A percentile compares a stretch with the other conserved stretches of the same genome.
Evolutionary conservation across 2,329 filamentous ascomycete species (phyloP).

Genomic region (Sclerotinia minor): DNA sequence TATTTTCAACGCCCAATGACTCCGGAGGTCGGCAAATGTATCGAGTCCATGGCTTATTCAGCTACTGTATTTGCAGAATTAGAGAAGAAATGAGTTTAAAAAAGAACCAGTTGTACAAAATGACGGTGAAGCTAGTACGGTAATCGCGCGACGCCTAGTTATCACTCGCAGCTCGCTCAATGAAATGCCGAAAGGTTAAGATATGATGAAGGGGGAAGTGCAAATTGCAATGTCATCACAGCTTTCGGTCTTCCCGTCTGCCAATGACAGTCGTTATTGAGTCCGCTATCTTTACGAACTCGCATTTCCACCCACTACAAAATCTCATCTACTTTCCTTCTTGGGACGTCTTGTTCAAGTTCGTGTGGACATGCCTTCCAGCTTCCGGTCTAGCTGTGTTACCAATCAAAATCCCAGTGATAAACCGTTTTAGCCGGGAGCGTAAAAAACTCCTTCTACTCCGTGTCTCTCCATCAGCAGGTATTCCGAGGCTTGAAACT

Average conservation of each 20-base stretch:
- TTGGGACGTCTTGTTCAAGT: background rate
- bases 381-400: constrained; percentile 10
- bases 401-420: constrained; percentile 24
- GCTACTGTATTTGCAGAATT: background rate
- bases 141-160: background rate
- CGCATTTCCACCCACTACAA: constrained; percentile 16
- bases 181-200: constrained; percentile 10
- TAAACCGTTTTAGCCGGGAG: constrained; percentile 20
- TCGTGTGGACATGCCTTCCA: constrained; percentile 25
- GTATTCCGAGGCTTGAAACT: background rate
- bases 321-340: constrained; percentile 18
- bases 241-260: constrained; percentile 14
- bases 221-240: constrained; percentile 11
- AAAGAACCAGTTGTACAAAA: background rate
- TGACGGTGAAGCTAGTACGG: constrained; percentile 16
- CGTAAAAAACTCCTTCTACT: background rate
- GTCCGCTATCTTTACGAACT: constrained; percentile 14
- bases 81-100: background rate
- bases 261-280: background rate
- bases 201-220: constrained; percentile 7
- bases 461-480: background rate
- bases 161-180: background rate
- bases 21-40: background rate
- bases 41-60: background rate
- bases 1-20: background rate